phyloP scores from a whole-genome alignment of 176 grass and related monocot species.

The Phoenix roebelenii region DNA sequence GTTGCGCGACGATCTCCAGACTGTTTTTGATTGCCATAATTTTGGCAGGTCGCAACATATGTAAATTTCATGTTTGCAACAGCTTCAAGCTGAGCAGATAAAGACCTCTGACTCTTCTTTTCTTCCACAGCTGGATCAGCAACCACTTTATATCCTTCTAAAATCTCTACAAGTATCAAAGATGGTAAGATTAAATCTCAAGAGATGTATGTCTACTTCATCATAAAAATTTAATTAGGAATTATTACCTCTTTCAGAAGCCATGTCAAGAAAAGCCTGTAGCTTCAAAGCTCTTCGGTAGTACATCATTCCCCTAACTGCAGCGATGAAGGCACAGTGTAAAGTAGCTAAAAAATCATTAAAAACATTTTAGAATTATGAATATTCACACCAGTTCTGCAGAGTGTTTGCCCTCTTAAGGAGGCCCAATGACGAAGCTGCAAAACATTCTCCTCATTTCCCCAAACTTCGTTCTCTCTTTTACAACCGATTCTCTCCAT shows the following conservation, averaged over 20 bases:
- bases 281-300: conserved; percentile 88
- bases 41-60: conserved; percentile 84
- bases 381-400: conserved; percentile 54
- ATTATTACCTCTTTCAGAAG: conserved; percentile 68
- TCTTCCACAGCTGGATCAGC: conserved; percentile 53
- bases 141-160: conserved; percentile 82
- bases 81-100: conserved; percentile 71
- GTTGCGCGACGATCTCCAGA: conserved; percentile 89
- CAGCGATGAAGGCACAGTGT: conserved; percentile 18
- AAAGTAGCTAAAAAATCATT: neutral
- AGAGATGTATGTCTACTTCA: neutral
- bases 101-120: conserved; percentile 65
- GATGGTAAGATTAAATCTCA: conserved; percentile 3
- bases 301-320: conserved; percentile 99
- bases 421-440: conserved; percentile 92
- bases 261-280: conserved; percentile 98
- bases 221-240: conserved; percentile 9
- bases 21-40: conserved; percentile 94
- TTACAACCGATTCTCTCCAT: conserved; percentile 87
- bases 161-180: conserved; percentile 48
- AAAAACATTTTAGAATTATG: neutral
- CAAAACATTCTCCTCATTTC: conserved; percentile 84
- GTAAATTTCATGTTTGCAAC: conserved; percentile 87
- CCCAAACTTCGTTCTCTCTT: conserved; percentile 84
- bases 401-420: conserved; percentile 87